These are phyloP conservation scores for Daldinia eschscholtzii DNA, from an alignment of 2,329 filamentous ascomycete genomes.

Conservation along the genomic window DNA sequence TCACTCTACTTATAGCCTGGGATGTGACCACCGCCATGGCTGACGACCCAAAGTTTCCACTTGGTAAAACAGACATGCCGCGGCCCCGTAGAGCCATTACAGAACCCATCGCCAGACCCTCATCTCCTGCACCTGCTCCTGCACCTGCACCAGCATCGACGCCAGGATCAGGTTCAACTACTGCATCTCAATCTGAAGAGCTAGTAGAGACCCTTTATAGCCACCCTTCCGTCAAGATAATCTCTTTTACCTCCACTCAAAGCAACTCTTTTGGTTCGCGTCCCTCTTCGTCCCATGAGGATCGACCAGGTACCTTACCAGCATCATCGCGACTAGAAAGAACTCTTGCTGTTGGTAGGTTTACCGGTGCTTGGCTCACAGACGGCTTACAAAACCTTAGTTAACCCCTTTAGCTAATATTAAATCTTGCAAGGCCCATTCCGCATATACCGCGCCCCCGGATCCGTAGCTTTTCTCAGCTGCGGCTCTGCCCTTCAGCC, in stretches of 20 bases:
- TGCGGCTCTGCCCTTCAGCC: constrained; percentile 87
- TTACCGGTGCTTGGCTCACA: constrained; percentile 18
- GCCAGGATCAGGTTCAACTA: constrained; percentile 33
- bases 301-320: constrained; percentile 49
- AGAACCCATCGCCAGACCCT: constrained; percentile 52
- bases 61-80: constrained; percentile 29
- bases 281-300: constrained; percentile 52
- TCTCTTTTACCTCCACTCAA: constrained; percentile 61
- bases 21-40: constrained; percentile 35
- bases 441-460: constrained; percentile 86
- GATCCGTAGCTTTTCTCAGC: constrained; percentile 88
- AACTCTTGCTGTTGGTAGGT: constrained; percentile 81
- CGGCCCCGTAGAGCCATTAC: constrained; percentile 55
- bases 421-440: constrained; percentile 68
- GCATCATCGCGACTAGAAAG: constrained; percentile 52
- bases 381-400: constrained; percentile 18
- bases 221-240: constrained; percentile 78
- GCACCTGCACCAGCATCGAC: constrained; percentile 11
- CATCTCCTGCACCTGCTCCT: constrained; percentile 38
- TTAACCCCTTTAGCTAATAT: constrained; percentile 11
- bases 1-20: constrained; percentile 22
- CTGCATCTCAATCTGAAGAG: constrained; percentile 47
- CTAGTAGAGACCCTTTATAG: constrained; percentile 79
- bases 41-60: constrained; percentile 30
- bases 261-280: constrained; percentile 51